Evolutionary conservation across 108 stramenopile genomes (phyloP).

Genomic region (Nitzschia putrida): DNA sequence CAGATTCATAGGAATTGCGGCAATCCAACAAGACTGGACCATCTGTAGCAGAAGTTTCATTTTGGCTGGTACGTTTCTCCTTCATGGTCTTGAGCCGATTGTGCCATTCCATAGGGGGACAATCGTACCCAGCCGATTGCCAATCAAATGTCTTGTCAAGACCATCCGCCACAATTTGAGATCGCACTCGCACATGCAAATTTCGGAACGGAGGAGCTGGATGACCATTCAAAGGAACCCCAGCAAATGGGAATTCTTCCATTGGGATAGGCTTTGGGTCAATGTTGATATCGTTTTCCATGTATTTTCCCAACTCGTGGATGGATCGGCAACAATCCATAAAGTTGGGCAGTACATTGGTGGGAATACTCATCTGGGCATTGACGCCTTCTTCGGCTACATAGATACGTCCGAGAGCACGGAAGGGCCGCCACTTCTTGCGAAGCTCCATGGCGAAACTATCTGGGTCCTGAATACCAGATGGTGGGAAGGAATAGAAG

Average conservation of each 20-base stretch:
- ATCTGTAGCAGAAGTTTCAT: conserved; percentile 1
- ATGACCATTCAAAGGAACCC: conserved; percentile 48
- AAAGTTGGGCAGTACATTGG: conserved; percentile 74
- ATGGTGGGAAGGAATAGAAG: conserved; percentile 83
- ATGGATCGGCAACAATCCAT: conserved; percentile 57
- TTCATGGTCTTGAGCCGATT: conserved; percentile 69
- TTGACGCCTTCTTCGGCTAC: conserved; percentile 95
- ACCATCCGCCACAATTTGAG: conserved; percentile 96
- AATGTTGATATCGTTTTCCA: conserved; percentile 90
- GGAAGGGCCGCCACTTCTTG: conserved; percentile 82
- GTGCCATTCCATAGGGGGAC: conserved; percentile 95
- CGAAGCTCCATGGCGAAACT: conserved; percentile 57
- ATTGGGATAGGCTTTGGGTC: conserved; percentile 70
- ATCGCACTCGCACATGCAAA: conserved; percentile 86
- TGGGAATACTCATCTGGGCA: conserved; percentile 97
- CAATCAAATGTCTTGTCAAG: conserved; percentile 81
- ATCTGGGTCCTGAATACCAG: conserved; percentile 69
- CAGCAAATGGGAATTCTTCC: conserved; percentile 67
- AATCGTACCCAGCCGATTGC: conserved; percentile 86
- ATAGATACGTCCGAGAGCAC: conserved; percentile 90
- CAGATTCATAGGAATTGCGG: conserved; percentile 90
- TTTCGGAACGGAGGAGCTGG: conserved; percentile 80
- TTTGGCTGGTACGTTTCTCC: conserved; percentile 22
- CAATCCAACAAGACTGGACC: conserved; percentile 78
- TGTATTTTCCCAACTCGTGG: conserved; percentile 69